Percentiles rank a stretch among this genome's conserved stretches.
These are phyloP conservation scores for Geosmithia flava DNA, from an alignment of 2,329 filamentous ascomycete species.

Conservation along the genomic window DNA sequence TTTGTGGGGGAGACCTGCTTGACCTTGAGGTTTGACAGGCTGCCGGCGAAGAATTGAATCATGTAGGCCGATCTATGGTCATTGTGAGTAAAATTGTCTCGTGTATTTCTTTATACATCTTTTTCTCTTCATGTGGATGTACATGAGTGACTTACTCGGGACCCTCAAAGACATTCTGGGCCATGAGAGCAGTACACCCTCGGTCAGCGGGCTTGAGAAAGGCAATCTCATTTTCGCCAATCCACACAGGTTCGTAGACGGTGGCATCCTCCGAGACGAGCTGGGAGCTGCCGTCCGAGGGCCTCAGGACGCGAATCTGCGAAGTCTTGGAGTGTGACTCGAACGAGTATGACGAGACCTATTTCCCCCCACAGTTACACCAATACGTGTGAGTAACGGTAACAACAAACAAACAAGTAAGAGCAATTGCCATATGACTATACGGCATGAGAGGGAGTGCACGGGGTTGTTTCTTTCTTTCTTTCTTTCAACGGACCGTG, in stretches of 20 bases:
- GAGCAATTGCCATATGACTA: neutral
- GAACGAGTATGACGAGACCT: constrained; percentile 70
- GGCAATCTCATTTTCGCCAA: constrained; percentile 52
- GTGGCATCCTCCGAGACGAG: constrained; percentile 52
- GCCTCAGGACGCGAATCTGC: constrained; percentile 60
- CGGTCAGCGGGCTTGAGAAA: constrained; percentile 38
- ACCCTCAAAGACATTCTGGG: constrained; percentile 18
- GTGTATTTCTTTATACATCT: constrained; percentile 1
- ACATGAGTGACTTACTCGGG: constrained; percentile 20
- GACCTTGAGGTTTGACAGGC: constrained; percentile 46
- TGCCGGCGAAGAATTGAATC: constrained; percentile 36
- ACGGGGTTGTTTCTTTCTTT: neutral
- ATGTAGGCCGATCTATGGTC: constrained; percentile 18
- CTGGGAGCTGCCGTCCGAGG: constrained; percentile 51
- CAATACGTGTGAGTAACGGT: no score
- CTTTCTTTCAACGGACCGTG: constrained; percentile 28
- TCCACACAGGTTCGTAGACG: constrained; percentile 64
- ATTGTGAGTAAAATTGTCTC: neutral
- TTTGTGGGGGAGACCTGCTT: constrained; percentile 35
- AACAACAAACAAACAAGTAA: no score
- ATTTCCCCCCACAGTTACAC: constrained; percentile 1
- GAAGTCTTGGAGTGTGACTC: constrained; percentile 54
- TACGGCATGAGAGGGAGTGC: neutral
- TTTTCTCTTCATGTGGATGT: no score
- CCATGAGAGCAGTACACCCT: constrained; percentile 32